Evolutionary conservation across 768 basidiomycete species (phyloP).

Genomic region (Boletus reticuloceps): DNA sequence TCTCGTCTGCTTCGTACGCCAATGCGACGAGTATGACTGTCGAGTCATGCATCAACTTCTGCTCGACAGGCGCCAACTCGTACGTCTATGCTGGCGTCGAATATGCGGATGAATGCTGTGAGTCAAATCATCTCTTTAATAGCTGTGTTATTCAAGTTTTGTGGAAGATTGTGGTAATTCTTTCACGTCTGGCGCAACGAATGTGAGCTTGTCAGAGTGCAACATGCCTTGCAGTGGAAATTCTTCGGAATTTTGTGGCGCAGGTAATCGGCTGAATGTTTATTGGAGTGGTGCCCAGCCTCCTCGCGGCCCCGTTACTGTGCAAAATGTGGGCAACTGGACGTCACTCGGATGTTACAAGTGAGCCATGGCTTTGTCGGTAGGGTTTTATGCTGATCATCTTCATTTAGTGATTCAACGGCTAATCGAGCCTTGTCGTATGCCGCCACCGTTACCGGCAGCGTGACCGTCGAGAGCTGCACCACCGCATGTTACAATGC

Average conservation of each 20-base stretch:
- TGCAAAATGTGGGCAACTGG: conserved; percentile 61
- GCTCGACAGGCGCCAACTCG: conserved; percentile 31
- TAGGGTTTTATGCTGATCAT: neutral
- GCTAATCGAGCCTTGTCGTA: conserved; percentile 34
- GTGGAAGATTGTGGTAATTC: conserved; percentile 60
- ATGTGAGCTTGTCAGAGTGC: conserved; percentile 51
- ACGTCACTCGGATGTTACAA: conserved; percentile 71
- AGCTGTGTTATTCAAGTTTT: neutral
- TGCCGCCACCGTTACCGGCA: conserved; percentile 30
- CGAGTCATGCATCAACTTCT: conserved; percentile 47
- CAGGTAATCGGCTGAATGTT: conserved; percentile 54
- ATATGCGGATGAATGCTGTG: conserved; percentile 64
- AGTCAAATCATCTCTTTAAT: conserved; percentile 17
- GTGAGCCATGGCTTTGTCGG: conserved; percentile 33
- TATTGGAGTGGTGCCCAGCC: conserved; percentile 62
- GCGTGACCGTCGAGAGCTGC: conserved; percentile 49
- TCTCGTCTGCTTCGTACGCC: conserved; percentile 46
- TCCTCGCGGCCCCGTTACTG: conserved; percentile 52
- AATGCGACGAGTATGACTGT: conserved; percentile 60
- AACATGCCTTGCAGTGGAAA: conserved; percentile 62
- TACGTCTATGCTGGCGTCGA: conserved; percentile 72
- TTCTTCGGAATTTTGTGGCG: conserved; percentile 57
- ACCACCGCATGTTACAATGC: conserved; percentile 45
- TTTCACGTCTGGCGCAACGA: conserved; percentile 45
- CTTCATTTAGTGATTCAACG: conserved; percentile 32